phyloP scores from a whole-genome alignment of 169 alveolate genomes.

The Plasmodium billcollinsi region DNA sequence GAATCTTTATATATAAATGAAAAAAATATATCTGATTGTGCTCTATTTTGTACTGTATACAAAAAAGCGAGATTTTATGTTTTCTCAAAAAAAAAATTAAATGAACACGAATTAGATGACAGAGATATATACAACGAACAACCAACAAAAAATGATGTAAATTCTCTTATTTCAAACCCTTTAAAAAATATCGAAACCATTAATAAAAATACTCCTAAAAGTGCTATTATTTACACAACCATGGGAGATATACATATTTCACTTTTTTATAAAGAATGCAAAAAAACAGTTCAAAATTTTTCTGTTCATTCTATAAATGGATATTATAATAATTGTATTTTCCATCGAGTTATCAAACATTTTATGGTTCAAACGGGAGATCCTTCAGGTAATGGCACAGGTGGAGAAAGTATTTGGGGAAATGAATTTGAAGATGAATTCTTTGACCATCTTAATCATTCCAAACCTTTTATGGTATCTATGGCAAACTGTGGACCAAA shows the following conservation, averaged over 20 bases:
- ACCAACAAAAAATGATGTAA: constrained; percentile 82
- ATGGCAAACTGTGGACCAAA: constrained; percentile 99
- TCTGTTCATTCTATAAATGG: constrained; percentile 95
- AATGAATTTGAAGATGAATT: constrained; percentile 97
- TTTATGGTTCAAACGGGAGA: constrained; percentile 99
- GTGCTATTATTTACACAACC: constrained; percentile 97
- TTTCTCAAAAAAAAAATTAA: constrained; percentile 93
- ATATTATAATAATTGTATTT: constrained; percentile 89
- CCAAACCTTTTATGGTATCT: constrained; percentile 94
- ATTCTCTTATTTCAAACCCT: constrained; percentile 58
- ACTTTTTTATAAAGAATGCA: constrained; percentile 93
- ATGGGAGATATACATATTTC: constrained; percentile 97
- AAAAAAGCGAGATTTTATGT: constrained; percentile 90
- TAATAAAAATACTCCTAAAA: constrained; percentile 83
- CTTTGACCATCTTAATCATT: constrained; percentile 94
- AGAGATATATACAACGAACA: constrained; percentile 95
- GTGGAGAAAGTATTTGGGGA: constrained; percentile 93
- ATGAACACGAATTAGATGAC: constrained; percentile 90
- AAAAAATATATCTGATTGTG: constrained; percentile 75
- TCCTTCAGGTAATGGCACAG: constrained; percentile 99
- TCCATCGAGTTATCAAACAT: constrained; percentile 93
- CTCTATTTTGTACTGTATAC: constrained; percentile 80
- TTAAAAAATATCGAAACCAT: constrained; percentile 33
- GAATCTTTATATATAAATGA: constrained; percentile 66
- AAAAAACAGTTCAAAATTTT: constrained; percentile 98